phyloP scores from a whole-genome alignment of 257 asterid genomes.

The Gentiana straminea region DNA sequence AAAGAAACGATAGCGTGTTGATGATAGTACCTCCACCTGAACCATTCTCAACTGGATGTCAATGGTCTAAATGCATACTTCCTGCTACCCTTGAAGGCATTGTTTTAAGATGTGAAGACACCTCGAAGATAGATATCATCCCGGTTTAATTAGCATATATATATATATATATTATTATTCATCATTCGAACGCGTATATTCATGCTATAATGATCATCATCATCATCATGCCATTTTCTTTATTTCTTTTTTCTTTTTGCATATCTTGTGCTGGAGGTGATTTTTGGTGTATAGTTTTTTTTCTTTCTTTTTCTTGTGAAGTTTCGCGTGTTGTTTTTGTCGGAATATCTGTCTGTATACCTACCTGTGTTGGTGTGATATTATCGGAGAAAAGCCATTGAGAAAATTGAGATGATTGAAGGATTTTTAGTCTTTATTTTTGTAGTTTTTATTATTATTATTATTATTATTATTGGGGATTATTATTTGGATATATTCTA shows the following conservation, averaged over 20 bases:
- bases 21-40: slow-evolving; percentile 65
- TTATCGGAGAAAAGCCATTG: too few species aligned
- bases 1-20: slow-evolving; percentile 50
- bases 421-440: too few species aligned
- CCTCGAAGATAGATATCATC: slow-evolving; percentile 48
- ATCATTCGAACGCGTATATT: not conserved
- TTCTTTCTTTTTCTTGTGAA: slow-evolving; percentile 4
- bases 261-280: slow-evolving; percentile 2
- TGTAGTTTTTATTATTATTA: too few species aligned
- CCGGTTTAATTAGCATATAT: slow-evolving; percentile 30
- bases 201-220: too few species aligned
- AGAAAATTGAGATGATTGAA: too few species aligned
- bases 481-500: too few species aligned
- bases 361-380: too few species aligned
- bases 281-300: not conserved
- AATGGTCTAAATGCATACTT: slow-evolving; percentile 57
- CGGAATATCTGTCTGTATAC: too few species aligned
- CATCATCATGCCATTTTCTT: not conserved
- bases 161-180: not conserved
- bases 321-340: slow-evolving; percentile 1
- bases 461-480: too few species aligned
- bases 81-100: slow-evolving; percentile 66
- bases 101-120: slow-evolving; percentile 54
- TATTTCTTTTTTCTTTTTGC: not conserved
- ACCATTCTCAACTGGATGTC: slow-evolving; percentile 58